These are phyloP conservation scores for Cutaneotrichosporon mucoides DNA, from an alignment of 1,284 basidiomycete species.

Conservation along the genomic window DNA sequence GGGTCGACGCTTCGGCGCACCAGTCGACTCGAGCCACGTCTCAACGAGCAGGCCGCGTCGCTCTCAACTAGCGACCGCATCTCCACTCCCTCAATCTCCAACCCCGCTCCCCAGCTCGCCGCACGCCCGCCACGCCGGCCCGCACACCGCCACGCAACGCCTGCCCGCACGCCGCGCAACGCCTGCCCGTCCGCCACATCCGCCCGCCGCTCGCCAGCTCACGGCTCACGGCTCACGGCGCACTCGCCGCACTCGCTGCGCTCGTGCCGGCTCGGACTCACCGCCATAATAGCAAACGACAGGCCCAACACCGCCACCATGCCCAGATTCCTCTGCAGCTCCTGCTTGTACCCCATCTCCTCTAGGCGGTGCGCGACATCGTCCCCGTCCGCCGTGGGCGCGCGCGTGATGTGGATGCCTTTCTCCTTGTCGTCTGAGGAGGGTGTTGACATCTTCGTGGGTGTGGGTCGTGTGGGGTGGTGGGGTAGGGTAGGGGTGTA, in stretches of 20 bases:
- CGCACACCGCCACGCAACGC: background rate
- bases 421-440: slow-evolving; percentile 2
- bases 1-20: no score
- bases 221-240: no score
- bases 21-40: background rate
- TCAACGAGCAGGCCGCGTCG: no score
- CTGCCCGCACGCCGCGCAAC: background rate
- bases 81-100: no score
- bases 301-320: slow-evolving; percentile 52
- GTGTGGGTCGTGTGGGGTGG: background rate
- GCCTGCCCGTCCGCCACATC: no score
- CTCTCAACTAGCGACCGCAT: no score
- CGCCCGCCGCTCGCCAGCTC: no score
- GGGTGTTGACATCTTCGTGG: background rate
- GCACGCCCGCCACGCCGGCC: background rate
- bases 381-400: background rate
- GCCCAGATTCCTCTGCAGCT: slow-evolving; percentile 50
- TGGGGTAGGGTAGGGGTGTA: no score
- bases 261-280: slow-evolving; percentile 14
- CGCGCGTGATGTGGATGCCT: background rate
- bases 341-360: slow-evolving; percentile 51
- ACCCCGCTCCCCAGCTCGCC: no score
- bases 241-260: no score
- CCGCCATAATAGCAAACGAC: slow-evolving; percentile 50
- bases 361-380: slow-evolving; percentile 32